phyloP scores from a whole-genome alignment of 176 grass and related monocot species.

The sorghum (Sorghum bicolor) region DNA sequence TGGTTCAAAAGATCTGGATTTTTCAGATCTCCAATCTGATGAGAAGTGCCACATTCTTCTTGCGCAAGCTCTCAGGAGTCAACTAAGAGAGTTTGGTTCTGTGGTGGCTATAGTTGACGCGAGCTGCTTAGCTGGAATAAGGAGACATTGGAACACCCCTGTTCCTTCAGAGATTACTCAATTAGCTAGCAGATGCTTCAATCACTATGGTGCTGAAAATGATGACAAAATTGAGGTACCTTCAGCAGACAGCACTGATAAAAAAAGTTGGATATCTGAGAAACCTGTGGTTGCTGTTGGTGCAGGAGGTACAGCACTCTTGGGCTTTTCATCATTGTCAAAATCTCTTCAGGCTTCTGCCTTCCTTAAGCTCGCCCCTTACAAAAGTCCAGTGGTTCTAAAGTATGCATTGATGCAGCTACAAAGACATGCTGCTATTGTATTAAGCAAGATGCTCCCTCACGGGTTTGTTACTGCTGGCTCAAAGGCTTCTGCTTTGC shows the following conservation, averaged over 20 bases:
- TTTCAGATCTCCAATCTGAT: conserved; percentile 60
- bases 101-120: conserved; percentile 79
- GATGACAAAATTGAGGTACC: conserved; percentile 28
- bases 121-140: conserved; percentile 74
- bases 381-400: conserved; percentile 61
- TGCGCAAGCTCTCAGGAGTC: conserved; percentile 70
- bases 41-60: conserved; percentile 87
- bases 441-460: conserved; percentile 55
- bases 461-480: conserved; percentile 49
- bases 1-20: conserved; percentile 37
- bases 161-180: conserved; percentile 56
- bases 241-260: conserved; percentile 34
- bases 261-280: conserved; percentile 58
- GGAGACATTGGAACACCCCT: conserved; percentile 72
- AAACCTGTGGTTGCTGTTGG: conserved; percentile 79
- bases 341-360: conserved; percentile 73
- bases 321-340: conserved; percentile 72
- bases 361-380: conserved; percentile 67
- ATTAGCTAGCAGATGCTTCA: conserved; percentile 52
- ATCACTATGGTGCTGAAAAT: conserved; percentile 36
- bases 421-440: conserved; percentile 58
- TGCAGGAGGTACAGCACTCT: conserved; percentile 83
- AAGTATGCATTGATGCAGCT: conserved; percentile 60
- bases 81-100: conserved; percentile 63
- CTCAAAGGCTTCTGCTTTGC: conserved; percentile 52